phyloP scores from a whole-genome alignment of 352 stramenopile species.

The Globisporangium paddicum region DNA sequence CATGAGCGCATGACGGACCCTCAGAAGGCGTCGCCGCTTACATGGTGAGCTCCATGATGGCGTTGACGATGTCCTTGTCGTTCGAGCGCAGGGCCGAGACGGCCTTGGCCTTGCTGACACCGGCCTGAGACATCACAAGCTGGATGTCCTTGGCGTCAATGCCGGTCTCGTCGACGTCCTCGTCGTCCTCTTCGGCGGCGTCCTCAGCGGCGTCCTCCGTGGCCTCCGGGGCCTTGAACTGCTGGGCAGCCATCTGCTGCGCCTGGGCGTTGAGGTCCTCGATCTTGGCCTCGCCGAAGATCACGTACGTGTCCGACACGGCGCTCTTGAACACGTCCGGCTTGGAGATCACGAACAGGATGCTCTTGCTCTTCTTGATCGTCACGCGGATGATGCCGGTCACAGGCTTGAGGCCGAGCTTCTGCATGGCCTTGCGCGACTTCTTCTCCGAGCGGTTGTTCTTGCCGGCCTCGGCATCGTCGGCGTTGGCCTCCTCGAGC shows the following conservation, averaged over 20 bases:
- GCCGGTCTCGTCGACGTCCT: slow-evolving; percentile 93
- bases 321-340: slow-evolving; percentile 98
- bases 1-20: not conserved
- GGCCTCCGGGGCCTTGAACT: slow-evolving; percentile 85
- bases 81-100: slow-evolving; percentile 97
- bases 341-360: slow-evolving; percentile 97
- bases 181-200: slow-evolving; percentile 79
- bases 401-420: slow-evolving; percentile 97
- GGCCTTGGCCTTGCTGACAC: slow-evolving; percentile 93
- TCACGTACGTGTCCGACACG: slow-evolving; percentile 94
- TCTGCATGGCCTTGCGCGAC: slow-evolving; percentile 98
- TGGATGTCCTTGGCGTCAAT: slow-evolving; percentile 99
- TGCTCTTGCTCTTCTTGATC: slow-evolving; percentile 99
- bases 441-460: slow-evolving; percentile 99
- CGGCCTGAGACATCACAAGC: slow-evolving; percentile 94
- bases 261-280: slow-evolving; percentile 94
- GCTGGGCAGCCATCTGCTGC: slow-evolving; percentile 87
- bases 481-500: slow-evolving; percentile 67
- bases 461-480: slow-evolving; percentile 72
- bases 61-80: slow-evolving; percentile 99
- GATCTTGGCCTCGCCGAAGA: slow-evolving; percentile 99
- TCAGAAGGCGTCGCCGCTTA: slow-evolving; percentile 46
- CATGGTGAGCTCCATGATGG: slow-evolving; percentile 99
- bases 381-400: slow-evolving; percentile 96
- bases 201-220: slow-evolving; percentile 26